Evolutionary conservation across 1,139 yeast genomes (phyloP), one percentile per base, ranked within the genome.

Genomic region (Suzukiozyma palmioleophila): DNA sequence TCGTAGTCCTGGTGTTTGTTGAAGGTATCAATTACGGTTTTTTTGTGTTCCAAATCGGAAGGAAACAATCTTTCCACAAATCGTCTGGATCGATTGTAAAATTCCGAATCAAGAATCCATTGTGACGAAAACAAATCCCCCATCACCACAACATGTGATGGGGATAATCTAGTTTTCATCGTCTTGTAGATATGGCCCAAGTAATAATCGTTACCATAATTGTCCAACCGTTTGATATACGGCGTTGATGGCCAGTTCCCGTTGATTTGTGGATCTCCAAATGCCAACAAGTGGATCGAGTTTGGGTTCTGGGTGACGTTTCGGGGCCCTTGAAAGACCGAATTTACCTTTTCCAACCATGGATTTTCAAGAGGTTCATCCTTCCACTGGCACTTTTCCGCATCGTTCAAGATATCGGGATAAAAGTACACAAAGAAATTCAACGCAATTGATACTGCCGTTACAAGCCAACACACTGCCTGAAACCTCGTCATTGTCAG

Each of bases 261-360:
- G 46, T 90, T 84, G 59, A 92, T 89, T 62, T 92, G 98, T 0
- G 98, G 98, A 56, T 92, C 98, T 9, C 97, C 98, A 59, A 89
- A 83, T 2, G 95, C 83, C 50, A 89, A 60, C 66, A 84, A 64
- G 45, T 77, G 77, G 43, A 84, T 74, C 51, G 81, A 87, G 14
- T 66, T 56, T 11, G 64, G 57, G 2, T 39, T 38, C 14, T 50
- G 47, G 2, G 37, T 27, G 14, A 49, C 51, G 44, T 51, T 12
- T 42, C 49, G 37, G 42, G 64, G 64, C 11, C 63, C 47, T 8
- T 28, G 12, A 8, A 28, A 28, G 4, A 28, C n/a, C 16, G 16
- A 13, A 12, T 28, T 28, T 9, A 28, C 5, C 9, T 35, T 37
- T 41, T 60, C 54, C 27, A 66, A 40, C 22, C 54, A 24, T 1